Evolutionary conservation across 495 filamentous ascomycete species (phyloP), one percentile per base, ranked within the genome.

Genomic region (Podospora comata): DNA sequence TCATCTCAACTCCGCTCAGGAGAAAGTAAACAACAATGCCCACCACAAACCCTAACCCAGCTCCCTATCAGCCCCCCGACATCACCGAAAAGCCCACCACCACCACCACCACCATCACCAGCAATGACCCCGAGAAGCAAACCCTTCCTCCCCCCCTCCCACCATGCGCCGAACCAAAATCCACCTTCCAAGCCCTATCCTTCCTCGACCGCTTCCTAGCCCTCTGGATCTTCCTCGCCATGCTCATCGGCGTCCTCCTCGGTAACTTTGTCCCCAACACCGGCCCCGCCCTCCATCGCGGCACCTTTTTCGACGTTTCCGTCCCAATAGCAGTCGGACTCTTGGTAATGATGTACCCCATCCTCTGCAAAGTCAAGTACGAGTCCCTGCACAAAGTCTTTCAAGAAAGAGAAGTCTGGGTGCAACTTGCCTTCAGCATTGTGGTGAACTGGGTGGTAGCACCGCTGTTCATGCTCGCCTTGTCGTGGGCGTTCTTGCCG

Each of bases 271-370:
- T 92, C 4, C 83, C 86, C 0, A 79, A 79, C 26, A 86, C 85
- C 0, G 88, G 85, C 0, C 83, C 81, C 2, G 85, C 87, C 15
- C 79, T 95, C 54, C 86, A 94, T 68, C 85, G 84, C 64, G 91
- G 92, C 0, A 84, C 84, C 54, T 93, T 96, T 76, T 85, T 83
- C 5, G 87, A 85, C 2, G 92, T 96, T 30, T 91, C 88, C 18
- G 72, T 93, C 6, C 92, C 92, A 0, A 94, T 96, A 59, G 92
- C 92, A 0, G 78, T 94, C 68, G 93, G 93, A 15, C 81, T 97
- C 20, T 84, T 97, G 7, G 86, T 95, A 30, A 97, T 96, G 92
- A 97, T 97, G 93, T 96, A 96, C 72, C 93, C 93, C 0, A 96
- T 96, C 68, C 82, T 96, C 23, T 95, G 93, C 85, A 97, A 97